phyloP scores from a whole-genome alignment of 2,329 filamentous ascomycete species.

The Drechmeria coniospora region DNA sequence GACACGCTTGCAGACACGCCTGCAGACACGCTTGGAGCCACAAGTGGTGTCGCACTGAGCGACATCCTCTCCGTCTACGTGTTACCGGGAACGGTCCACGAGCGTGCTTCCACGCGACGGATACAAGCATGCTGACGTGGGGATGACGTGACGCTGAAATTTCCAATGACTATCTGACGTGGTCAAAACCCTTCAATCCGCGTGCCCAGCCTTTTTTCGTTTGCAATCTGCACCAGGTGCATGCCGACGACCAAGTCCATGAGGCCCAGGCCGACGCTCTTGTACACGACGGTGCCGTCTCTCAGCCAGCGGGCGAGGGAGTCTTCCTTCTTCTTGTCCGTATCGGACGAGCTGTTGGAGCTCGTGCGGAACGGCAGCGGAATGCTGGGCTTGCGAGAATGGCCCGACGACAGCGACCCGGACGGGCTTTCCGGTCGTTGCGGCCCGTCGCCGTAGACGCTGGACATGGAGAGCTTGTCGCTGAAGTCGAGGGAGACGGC shows the following conservation, averaged over 20 bases:
- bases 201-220: constrained; percentile 37
- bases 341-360: constrained; percentile 13
- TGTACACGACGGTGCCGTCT: constrained; percentile 51
- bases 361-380: constrained; percentile 15
- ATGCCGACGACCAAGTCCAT: constrained; percentile 51
- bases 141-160: too few species aligned
- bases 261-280: constrained; percentile 49
- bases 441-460: constrained; percentile 17
- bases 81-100: too few species aligned
- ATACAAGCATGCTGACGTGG: too few species aligned
- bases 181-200: constrained; percentile 21
- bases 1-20: too few species aligned
- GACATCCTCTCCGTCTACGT: too few species aligned
- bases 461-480: constrained; percentile 24
- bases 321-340: constrained; percentile 31
- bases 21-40: too few species aligned
- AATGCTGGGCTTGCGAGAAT: constrained; percentile 17
- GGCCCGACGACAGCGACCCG: constrained; percentile 13
- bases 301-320: constrained; percentile 40
- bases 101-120: too few species aligned
- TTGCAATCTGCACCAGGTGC: constrained; percentile 40
- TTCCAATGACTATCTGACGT: too few species aligned
- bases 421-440: constrained; percentile 15
- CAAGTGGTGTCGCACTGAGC: too few species aligned
- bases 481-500: constrained; percentile 15